Percentiles rank a stretch among this genome's conserved stretches.
phyloP scores from a whole-genome alignment of 106 monocot species.

The Apostasia shenzhenica region DNA sequence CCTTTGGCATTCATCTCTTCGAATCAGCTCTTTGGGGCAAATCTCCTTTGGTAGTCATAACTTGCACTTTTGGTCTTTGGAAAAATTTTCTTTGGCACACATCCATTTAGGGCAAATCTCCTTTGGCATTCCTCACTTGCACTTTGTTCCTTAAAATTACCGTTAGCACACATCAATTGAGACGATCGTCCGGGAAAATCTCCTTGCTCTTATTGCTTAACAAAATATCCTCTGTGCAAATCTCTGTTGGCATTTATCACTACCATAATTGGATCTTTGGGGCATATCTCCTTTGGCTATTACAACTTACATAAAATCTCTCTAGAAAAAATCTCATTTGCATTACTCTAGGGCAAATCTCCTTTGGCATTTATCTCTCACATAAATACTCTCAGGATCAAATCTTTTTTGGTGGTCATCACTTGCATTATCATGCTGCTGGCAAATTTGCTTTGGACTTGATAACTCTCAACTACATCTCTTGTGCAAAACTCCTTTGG shows the following conservation, averaged over 20 bases:
- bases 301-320: too few species aligned
- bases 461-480: constrained; percentile 3
- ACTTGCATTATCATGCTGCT: constrained; percentile 10
- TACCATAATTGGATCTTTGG: too few species aligned
- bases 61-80: constrained; percentile 17
- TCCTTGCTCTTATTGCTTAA: too few species aligned
- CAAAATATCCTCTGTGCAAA: too few species aligned
- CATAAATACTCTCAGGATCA: constrained; percentile 27
- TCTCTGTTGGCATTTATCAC: too few species aligned
- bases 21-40: constrained; percentile 33
- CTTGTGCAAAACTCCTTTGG: constrained; percentile 34
- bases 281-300: too few species aligned
- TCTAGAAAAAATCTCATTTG: not conserved
- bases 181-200: too few species aligned
- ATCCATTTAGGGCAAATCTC: constrained; percentile 16
- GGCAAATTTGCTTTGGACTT: constrained; percentile 26
- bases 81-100: constrained; percentile 29
- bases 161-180: too few species aligned
- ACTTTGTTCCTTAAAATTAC: not conserved
- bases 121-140: constrained; percentile 28
- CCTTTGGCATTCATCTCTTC: constrained; percentile 30
- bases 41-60: constrained; percentile 64
- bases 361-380: constrained; percentile 26
- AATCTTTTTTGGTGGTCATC: constrained; percentile 65
- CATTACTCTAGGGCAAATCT: constrained; percentile 21